A percentile compares a stretch with the other conserved stretches of the same genome.
These are phyloP conservation scores for Tilletia horrida DNA, from an alignment of 1,284 basidiomycete genomes.

Conservation along the genomic window DNA sequence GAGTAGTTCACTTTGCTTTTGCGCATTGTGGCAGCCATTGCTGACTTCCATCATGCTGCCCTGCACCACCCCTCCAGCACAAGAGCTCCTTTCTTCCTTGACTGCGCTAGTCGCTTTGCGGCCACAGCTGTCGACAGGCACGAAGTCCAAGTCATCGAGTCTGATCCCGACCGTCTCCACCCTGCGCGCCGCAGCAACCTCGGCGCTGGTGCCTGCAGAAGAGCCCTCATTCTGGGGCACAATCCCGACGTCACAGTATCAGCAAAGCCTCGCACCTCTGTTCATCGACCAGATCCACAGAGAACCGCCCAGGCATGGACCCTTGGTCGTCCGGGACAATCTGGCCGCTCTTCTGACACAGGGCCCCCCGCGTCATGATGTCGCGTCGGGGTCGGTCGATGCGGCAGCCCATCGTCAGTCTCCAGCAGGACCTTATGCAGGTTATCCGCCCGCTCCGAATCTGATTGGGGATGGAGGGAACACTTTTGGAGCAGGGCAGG, in stretches of 20 bases:
- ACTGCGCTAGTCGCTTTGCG: neutral
- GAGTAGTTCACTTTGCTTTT: neutral
- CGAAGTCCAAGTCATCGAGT: neutral
- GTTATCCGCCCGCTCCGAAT: too few species aligned
- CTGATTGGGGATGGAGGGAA: too few species aligned
- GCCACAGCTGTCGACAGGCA: neutral
- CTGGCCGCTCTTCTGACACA: neutral
- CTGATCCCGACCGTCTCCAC: neutral
- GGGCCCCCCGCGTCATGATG: too few species aligned
- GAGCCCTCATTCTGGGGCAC: constrained; percentile 13
- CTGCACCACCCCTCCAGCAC: neutral
- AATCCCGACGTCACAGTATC: neutral
- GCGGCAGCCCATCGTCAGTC: neutral
- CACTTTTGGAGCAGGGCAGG: too few species aligned
- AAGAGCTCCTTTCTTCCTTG: neutral
- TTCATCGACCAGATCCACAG: constrained; percentile 8
- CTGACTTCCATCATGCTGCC: neutral
- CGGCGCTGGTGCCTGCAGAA: neutral
- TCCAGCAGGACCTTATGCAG: too few species aligned
- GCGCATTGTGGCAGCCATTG: neutral
- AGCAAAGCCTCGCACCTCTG: neutral
- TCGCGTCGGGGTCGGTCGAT: neutral
- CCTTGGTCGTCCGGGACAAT: constrained; percentile 5
- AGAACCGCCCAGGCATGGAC: neutral
- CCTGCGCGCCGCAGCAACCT: neutral